Conservation (phyloP, 306 rosid species). For the Trifolium subterraneum region DNA sequence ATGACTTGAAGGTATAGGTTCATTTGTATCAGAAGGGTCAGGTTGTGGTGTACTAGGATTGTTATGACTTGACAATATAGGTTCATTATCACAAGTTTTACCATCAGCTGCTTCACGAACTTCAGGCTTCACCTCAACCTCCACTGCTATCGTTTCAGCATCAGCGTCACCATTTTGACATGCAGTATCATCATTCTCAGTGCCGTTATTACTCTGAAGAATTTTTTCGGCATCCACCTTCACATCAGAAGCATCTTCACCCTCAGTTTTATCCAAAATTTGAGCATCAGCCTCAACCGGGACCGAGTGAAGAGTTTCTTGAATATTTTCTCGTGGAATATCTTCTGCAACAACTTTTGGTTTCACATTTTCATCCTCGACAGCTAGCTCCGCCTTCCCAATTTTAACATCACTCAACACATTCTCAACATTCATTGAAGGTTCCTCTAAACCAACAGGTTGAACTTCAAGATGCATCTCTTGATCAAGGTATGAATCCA, state of each 20-base stretch:
- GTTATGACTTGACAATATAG: constrained; percentile 35
- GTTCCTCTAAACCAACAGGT: constrained; percentile 37
- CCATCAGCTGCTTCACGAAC: constrained; percentile 47
- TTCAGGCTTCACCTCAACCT: constrained; percentile 55
- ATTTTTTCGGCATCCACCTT: constrained; percentile 47
- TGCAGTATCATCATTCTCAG: constrained; percentile 27
- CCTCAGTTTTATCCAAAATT: constrained; percentile 44
- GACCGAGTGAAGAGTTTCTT: constrained; percentile 40
- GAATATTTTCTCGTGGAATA: constrained; percentile 36
- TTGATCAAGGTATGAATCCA: constrained; percentile 13
- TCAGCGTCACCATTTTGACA: constrained; percentile 39
- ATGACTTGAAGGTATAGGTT: constrained; percentile 37
- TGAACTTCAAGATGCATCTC: constrained; percentile 31
- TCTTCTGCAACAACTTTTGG: constrained; percentile 35
- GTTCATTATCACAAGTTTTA: constrained; percentile 38
- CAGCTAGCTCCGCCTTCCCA: constrained; percentile 37
- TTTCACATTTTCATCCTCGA: constrained; percentile 36
- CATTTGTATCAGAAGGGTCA: constrained; percentile 49
- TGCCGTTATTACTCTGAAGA: constrained; percentile 33
- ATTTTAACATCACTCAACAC: constrained; percentile 19
- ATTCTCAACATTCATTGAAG: constrained; percentile 40
- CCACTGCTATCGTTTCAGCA: constrained; percentile 22
- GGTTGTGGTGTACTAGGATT: constrained; percentile 47
- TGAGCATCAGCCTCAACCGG: constrained; percentile 43
- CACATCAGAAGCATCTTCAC: constrained; percentile 38